phyloP scores from a whole-genome alignment of 2,329 filamentous ascomycete species.

The Thielaviopsis musarum region DNA sequence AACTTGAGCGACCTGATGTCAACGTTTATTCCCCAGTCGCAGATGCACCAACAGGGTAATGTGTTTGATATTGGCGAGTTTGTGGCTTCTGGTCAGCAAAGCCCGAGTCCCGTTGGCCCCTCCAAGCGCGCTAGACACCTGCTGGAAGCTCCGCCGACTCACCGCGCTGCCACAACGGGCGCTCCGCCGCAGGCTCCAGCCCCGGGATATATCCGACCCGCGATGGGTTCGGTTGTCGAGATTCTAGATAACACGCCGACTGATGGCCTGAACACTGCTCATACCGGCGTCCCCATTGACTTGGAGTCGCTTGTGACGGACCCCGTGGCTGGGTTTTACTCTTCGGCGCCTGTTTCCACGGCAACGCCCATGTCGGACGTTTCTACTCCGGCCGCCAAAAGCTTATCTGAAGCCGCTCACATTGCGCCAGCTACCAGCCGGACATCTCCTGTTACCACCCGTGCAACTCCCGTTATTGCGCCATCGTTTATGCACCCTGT shows the following conservation, averaged over 20 bases:
- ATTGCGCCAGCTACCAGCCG: not conserved
- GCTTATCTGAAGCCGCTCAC: not conserved
- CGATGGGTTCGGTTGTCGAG: constrained; percentile 42
- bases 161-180: constrained; percentile 17
- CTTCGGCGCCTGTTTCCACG: not conserved
- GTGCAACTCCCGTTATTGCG: not conserved
- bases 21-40: constrained; percentile 48
- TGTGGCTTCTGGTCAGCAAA: constrained; percentile 26
- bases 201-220: constrained; percentile 22
- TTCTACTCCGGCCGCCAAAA: not conserved
- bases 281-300: not conserved
- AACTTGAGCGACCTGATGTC: constrained; percentile 76
- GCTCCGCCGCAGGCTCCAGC: constrained; percentile 16
- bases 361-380: not conserved
- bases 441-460: not conserved
- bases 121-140: constrained; percentile 36
- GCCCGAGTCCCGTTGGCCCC: constrained; percentile 25
- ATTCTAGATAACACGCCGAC: constrained; percentile 36
- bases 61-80: constrained; percentile 47
- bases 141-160: constrained; percentile 28
- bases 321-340: not conserved
- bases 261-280: constrained; percentile 16
- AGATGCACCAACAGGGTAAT: constrained; percentile 29
- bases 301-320: not conserved
- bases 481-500: constrained; percentile 14